Evolutionary conservation across 2,329 filamentous ascomycete genomes (phyloP).

Genomic region (Pseudogymnoascus sp.): DNA sequence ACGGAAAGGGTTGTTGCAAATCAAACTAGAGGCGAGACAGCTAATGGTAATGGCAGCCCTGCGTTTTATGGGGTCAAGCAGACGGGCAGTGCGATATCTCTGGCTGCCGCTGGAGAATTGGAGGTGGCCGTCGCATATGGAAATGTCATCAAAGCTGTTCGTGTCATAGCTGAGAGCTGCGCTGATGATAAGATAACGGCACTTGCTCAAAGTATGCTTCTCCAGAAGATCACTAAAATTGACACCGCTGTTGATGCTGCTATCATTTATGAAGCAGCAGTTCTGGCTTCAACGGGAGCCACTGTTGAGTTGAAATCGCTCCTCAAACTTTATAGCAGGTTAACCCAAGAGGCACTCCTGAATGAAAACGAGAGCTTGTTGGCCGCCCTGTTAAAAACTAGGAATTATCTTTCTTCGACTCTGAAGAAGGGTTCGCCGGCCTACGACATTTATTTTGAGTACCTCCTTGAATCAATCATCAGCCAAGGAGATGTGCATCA

Average conservation of each 20-base stretch:
- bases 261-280: constrained; percentile 75
- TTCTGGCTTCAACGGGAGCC: constrained; percentile 67
- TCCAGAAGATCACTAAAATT: constrained; percentile 90
- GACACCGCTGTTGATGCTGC: constrained; percentile 71
- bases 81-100: constrained; percentile 69
- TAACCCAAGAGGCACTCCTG: constrained; percentile 64
- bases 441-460: constrained; percentile 74
- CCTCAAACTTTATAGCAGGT: constrained; percentile 70
- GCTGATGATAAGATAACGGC: constrained; percentile 88
- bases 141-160: constrained; percentile 91
- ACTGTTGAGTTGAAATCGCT: constrained; percentile 76
- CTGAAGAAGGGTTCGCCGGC: constrained; percentile 61
- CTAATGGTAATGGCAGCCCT: constrained; percentile 46
- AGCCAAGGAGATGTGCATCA: constrained; percentile 82
- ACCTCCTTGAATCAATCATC: constrained; percentile 78
- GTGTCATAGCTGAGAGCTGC: constrained; percentile 73
- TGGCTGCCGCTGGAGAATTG: constrained; percentile 66
- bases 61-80: constrained; percentile 46
- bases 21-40: constrained; percentile 6
- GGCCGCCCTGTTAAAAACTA: constrained; percentile 70
- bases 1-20: constrained; percentile 35
- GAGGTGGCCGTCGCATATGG: constrained; percentile 69
- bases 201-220: constrained; percentile 84
- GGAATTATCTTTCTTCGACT: constrained; percentile 66
- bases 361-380: constrained; percentile 60